A percentile compares a stretch with the other conserved stretches of the same genome.
Conservation (phyloP, 805 yeast genomes). For the Wickerhamomyces ciferrii region DNA sequence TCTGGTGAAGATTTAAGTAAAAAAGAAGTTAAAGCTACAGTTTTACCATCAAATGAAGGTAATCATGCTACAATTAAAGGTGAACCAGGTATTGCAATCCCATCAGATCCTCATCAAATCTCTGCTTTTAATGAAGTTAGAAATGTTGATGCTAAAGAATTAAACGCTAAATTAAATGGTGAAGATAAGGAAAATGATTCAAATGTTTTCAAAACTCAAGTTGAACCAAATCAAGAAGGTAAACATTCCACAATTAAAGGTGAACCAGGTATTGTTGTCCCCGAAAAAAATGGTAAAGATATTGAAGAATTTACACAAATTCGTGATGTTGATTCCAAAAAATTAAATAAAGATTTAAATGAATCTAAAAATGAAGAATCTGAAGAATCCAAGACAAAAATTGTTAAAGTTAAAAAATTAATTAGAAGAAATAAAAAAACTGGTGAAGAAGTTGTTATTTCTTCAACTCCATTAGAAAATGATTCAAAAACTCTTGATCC, state of each 20-base stretch:
- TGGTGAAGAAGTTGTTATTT: constrained; percentile 33
- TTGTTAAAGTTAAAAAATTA: constrained; percentile 30
- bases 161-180: constrained; percentile 30
- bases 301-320: constrained; percentile 61
- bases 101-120: constrained; percentile 51
- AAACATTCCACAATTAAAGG: constrained; percentile 39
- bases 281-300: constrained; percentile 55
- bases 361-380: constrained; percentile 18
- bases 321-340: constrained; percentile 49
- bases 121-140: constrained; percentile 47
- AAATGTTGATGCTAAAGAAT: constrained; percentile 44
- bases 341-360: constrained; percentile 45
- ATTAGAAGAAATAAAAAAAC: constrained; percentile 34
- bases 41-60: constrained; percentile 38
- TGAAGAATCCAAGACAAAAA: constrained; percentile 16
- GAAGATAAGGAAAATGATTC: constrained; percentile 10
- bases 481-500: constrained; percentile 16
- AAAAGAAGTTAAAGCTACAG: constrained; percentile 29
- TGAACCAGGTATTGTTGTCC: constrained; percentile 67
- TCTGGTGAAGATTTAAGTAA: neutral
- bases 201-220: constrained; percentile 29
- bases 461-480: constrained; percentile 7
- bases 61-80: constrained; percentile 39
- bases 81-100: constrained; percentile 70
- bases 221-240: constrained; percentile 40